Percentiles rank a stretch among this genome's conserved stretches.
phyloP scores from a whole-genome alignment of 768 basidiomycete genomes.

The Suillus occidentalis region DNA sequence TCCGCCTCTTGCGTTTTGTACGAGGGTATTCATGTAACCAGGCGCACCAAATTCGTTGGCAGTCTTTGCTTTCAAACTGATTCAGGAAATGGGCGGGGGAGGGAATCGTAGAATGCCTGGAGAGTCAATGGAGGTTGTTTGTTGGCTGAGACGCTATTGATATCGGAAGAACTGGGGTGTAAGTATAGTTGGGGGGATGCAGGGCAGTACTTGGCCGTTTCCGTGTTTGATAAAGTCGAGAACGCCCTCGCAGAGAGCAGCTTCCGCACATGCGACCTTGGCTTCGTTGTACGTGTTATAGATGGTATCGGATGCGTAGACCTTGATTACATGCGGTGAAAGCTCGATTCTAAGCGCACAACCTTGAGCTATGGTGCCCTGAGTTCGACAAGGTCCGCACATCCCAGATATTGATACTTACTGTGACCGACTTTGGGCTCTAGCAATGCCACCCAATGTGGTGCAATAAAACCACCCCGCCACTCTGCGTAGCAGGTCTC shows the following conservation, averaged over 20 bases:
- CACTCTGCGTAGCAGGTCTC: slow-evolving; percentile 55
- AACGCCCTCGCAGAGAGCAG: slow-evolving; percentile 53
- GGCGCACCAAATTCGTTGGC: slow-evolving; percentile 55
- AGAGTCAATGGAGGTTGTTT: slow-evolving; percentile 38
- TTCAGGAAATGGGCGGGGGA: slow-evolving; percentile 66
- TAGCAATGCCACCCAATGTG: slow-evolving; percentile 52
- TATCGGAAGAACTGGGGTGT: slow-evolving; percentile 9
- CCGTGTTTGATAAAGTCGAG: slow-evolving; percentile 59
- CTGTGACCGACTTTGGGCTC: slow-evolving; percentile 47
- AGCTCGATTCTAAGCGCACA: slow-evolving; percentile 57
- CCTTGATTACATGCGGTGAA: slow-evolving; percentile 45
- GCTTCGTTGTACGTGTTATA: slow-evolving; percentile 46
- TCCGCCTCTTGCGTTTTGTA: slow-evolving; percentile 54
- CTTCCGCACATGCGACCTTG: slow-evolving; percentile 50
- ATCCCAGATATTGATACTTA: slow-evolving; percentile 25
- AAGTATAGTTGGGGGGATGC: slow-evolving; percentile 20
- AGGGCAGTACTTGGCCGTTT: slow-evolving; percentile 49
- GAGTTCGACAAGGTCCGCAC: slow-evolving; percentile 1
- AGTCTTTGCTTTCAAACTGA: slow-evolving; percentile 43
- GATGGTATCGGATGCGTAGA: slow-evolving; percentile 50
- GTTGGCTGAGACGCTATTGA: slow-evolving; percentile 6
- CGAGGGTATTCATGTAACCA: slow-evolving; percentile 49
- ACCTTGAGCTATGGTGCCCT: slow-evolving; percentile 43
- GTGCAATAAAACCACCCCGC: slow-evolving; percentile 50
- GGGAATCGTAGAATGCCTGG: slow-evolving; percentile 61